These are phyloP conservation scores for Barnettozyma salicaria DNA, from an alignment of 805 yeast species.

Conservation along the genomic window DNA sequence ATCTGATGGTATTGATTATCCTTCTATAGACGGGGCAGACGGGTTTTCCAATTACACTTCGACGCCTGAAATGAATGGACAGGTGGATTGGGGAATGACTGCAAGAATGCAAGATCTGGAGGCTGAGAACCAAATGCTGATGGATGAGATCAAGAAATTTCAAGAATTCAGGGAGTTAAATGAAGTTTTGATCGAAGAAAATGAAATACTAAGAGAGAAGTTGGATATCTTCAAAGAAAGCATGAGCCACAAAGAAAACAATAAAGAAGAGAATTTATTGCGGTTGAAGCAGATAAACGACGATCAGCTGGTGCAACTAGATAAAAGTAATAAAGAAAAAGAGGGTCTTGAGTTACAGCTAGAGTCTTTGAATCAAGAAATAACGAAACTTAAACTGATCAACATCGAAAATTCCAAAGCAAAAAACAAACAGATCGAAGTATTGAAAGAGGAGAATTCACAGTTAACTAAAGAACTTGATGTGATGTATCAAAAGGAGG, in stretches of 20 bases:
- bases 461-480: constrained; percentile 13
- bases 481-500: constrained; percentile 2
- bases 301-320: neutral
- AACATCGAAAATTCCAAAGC: constrained; percentile 9
- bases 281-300: constrained; percentile 3
- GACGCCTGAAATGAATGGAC: constrained; percentile 15
- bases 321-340: constrained; percentile 1
- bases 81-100: constrained; percentile 8
- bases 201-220: constrained; percentile 9
- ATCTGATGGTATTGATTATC: neutral
- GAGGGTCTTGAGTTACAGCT: constrained; percentile 10
- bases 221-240: constrained; percentile 4
- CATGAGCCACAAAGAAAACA: neutral
- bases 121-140: constrained; percentile 6
- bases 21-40: constrained; percentile 1
- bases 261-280: constrained; percentile 2
- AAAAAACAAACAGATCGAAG: constrained; percentile 11
- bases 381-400: constrained; percentile 11
- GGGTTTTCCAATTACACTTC: constrained; percentile 4
- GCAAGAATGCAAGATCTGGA: constrained; percentile 10
- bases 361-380: constrained; percentile 9
- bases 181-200: constrained; percentile 12
- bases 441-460: constrained; percentile 10
- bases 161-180: constrained; percentile 11
- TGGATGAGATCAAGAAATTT: constrained; percentile 7